Percentiles rank a stretch among this genome's conserved stretches.
Conservation (phyloP, 176 grass and related monocot species). For the Saccharum spontaneum region DNA sequence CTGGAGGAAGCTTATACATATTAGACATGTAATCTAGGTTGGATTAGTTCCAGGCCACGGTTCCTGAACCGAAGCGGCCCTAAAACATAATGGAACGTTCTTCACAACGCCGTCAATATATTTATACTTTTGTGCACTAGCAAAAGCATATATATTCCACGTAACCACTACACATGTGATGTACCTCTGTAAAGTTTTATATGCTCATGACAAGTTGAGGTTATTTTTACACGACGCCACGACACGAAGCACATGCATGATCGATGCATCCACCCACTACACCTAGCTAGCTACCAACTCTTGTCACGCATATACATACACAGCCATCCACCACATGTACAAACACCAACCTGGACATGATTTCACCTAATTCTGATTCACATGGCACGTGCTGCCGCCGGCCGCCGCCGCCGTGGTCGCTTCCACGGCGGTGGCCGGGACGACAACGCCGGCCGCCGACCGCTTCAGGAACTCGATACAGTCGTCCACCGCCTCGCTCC, state of each 20-base stretch:
- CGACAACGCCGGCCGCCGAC: slow-evolving; percentile 48
- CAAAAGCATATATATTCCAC: not conserved
- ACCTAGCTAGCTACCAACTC: slow-evolving; percentile 2
- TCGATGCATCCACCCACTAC: not conserved
- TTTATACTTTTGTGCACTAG: not conserved
- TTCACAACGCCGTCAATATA: not conserved
- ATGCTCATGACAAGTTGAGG: slow-evolving; percentile 24
- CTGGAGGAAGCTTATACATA: too few relatives aligned
- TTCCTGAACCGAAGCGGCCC: too few relatives aligned
- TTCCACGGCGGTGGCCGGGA: not conserved
- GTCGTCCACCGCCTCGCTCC: slow-evolving; percentile 86
- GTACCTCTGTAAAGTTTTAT: not conserved
- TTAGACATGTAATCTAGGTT: too few relatives aligned
- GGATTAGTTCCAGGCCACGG: too few relatives aligned
- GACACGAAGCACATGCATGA: slow-evolving; percentile 16
- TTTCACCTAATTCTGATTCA: slow-evolving; percentile 26
- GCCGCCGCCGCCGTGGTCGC: not conserved
- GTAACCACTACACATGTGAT: not conserved
- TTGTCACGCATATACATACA: not conserved
- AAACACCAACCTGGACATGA: slow-evolving; percentile 21
- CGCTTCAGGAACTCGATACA: slow-evolving; percentile 90
- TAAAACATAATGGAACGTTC: not conserved
- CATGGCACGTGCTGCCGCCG: slow-evolving; percentile 29
- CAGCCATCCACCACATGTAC: slow-evolving; percentile 26
- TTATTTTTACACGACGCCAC: slow-evolving; percentile 21